Percentiles rank a stretch among this genome's conserved stretches.
Conservation (phyloP, 495 filamentous ascomycete genomes). For the Daldinia grandis region DNA sequence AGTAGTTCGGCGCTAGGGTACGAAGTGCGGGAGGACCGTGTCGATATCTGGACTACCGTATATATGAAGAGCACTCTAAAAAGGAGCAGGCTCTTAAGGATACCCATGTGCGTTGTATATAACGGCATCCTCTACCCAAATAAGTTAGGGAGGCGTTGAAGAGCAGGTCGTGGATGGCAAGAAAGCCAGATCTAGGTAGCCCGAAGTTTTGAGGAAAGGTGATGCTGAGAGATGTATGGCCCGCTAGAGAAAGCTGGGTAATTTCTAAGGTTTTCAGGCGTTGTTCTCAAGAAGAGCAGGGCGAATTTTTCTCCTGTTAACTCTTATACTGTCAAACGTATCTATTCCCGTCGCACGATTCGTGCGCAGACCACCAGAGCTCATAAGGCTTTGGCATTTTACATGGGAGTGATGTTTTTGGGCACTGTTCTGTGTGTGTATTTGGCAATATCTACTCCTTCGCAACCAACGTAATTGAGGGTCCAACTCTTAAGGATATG, state of each 20-base stretch:
- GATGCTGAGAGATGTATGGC: constrained; percentile 6
- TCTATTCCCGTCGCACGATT: neutral
- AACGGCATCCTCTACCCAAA: constrained; percentile 11
- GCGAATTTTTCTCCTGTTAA: constrained; percentile 7
- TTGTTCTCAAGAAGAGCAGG: neutral
- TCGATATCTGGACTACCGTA: constrained; percentile 15
- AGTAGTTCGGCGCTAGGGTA: constrained; percentile 12
- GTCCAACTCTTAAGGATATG: too few relatives aligned
- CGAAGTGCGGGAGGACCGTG: constrained; percentile 21
- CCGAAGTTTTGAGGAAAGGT: constrained; percentile 1
- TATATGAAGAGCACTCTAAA: constrained; percentile 20
- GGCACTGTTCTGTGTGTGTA: neutral
- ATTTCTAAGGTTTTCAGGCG: constrained; percentile 6
- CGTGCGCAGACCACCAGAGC: neutral
- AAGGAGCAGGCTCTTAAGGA: constrained; percentile 7
- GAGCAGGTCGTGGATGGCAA: neutral
- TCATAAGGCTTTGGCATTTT: neutral
- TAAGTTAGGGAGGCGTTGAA: neutral
- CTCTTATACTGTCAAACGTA: neutral
- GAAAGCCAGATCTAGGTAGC: constrained; percentile 1
- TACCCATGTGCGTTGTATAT: constrained; percentile 34
- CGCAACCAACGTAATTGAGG: too few relatives aligned
- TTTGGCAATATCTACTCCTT: neutral
- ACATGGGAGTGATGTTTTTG: neutral
- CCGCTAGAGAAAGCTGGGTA: constrained; percentile 6